phyloP scores from a whole-genome alignment of 345 rosid genomes.

The Lumnitzera littorea region DNA sequence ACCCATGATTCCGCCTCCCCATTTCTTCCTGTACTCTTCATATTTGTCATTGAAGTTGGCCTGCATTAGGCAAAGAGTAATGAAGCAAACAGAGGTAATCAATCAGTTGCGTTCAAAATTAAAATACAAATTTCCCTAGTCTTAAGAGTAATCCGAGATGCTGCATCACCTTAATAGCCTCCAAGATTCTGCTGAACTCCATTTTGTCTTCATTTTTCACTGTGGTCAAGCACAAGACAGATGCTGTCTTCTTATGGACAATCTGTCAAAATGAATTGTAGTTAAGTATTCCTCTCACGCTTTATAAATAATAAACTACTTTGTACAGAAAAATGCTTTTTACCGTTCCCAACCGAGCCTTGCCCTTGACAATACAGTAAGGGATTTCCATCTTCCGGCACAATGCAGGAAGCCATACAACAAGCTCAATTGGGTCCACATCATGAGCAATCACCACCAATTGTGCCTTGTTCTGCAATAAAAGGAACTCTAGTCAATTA shows the following conservation, averaged over 20 bases:
- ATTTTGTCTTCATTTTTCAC: conserved; percentile 67
- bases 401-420: conserved; percentile 47
- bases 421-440: conserved; percentile 51
- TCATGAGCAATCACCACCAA: conserved; percentile 49
- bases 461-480: conserved; percentile 48
- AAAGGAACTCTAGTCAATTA: not conserved
- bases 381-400: conserved; percentile 53
- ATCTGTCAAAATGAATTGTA: conserved; percentile 17
- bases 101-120: too few species aligned
- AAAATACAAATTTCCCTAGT: too few species aligned
- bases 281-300: not conserved
- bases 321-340: not conserved
- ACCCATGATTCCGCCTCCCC: conserved; percentile 94
- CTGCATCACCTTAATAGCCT: conserved; percentile 55
- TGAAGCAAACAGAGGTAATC: too few species aligned
- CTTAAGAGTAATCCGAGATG: too few species aligned
- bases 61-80: conserved; percentile 13
- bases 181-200: conserved; percentile 62
- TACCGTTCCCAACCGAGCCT: conserved; percentile 38
- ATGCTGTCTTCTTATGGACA: conserved; percentile 66
- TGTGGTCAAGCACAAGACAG: conserved; percentile 61
- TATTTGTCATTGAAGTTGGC: conserved; percentile 70
- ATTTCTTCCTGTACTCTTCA: conserved; percentile 68
- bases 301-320: not conserved
- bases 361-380: conserved; percentile 48